phyloP scores from a whole-genome alignment of 352 stramenopile genomes.

The Phytopythium boreale region DNA sequence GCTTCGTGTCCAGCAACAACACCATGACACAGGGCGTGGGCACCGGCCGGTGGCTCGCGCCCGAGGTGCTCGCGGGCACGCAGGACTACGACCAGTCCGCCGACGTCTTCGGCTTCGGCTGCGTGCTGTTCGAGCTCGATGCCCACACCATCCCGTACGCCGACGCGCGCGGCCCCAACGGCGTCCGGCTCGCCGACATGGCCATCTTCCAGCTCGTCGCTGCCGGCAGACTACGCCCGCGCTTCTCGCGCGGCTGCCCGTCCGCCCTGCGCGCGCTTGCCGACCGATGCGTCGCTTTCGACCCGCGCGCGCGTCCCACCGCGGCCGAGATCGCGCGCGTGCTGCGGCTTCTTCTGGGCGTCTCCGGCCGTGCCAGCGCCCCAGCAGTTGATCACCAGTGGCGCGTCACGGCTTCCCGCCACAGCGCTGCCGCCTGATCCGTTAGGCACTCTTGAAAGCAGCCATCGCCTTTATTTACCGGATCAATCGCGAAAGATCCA shows the following conservation, averaged over 20 bases:
- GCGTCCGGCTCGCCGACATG: constrained; percentile 1
- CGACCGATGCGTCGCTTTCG: constrained; percentile 10
- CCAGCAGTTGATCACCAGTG: not conserved
- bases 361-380: not conserved
- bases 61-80: constrained; percentile 25
- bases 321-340: constrained; percentile 4
- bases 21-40: constrained; percentile 36
- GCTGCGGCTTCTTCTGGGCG: constrained; percentile 1
- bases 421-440: not conserved
- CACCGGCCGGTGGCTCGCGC: constrained; percentile 33
- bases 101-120: constrained; percentile 9
- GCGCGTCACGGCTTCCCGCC: not conserved
- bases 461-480: no score
- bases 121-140: constrained; percentile 27
- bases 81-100: constrained; percentile 28
- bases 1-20: constrained; percentile 18
- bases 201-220: constrained; percentile 6
- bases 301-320: constrained; percentile 6
- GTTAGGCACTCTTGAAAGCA: no score
- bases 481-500: no score
- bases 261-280: constrained; percentile 1
- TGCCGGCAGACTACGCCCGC: not conserved
- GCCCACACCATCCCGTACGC: constrained; percentile 20
- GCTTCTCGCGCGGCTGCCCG: not conserved
- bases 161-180: constrained; percentile 2